Evolutionary conservation across 75 land plant genomes (phyloP).

Genomic region (Sequoia sempervirens): DNA sequence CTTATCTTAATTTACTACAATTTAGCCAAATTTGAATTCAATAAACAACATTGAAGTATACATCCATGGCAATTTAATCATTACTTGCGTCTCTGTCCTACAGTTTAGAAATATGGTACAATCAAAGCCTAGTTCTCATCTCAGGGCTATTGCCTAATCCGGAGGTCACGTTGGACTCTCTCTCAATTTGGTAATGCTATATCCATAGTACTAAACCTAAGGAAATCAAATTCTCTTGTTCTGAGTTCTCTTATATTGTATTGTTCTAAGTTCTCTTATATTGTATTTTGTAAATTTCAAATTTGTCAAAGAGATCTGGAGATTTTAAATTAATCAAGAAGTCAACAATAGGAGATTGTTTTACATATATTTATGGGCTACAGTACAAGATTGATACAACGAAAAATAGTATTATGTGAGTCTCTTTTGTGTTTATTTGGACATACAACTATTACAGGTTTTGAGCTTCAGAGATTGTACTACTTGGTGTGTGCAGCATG

Average conservation of each 20-base stretch:
- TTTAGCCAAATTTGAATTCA: neutral
- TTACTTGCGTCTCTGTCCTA: neutral
- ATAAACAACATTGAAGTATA: too few species aligned
- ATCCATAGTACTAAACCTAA: neutral
- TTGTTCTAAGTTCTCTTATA: too few species aligned
- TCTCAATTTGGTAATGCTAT: neutral
- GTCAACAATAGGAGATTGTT: neutral
- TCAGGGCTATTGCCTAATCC: neutral
- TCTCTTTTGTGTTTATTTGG: too few species aligned
- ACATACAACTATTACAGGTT: neutral
- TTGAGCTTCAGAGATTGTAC: neutral
- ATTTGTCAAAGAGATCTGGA: neutral
- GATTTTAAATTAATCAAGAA: neutral
- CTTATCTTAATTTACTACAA: too few species aligned
- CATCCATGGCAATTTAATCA: too few species aligned
- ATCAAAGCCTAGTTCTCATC: neutral
- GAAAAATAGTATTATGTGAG: neutral
- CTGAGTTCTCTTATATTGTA: too few species aligned
- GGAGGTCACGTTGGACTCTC: neutral
- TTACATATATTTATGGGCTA: neutral
- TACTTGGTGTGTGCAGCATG: slow-evolving; percentile 21
- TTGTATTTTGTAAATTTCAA: too few species aligned
- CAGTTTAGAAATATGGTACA: slow-evolving; percentile 1
- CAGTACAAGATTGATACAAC: neutral
- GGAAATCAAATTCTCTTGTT: too few species aligned